Conservation (phyloP, 441 rosid genomes). For the Isatis lusitanica region DNA sequence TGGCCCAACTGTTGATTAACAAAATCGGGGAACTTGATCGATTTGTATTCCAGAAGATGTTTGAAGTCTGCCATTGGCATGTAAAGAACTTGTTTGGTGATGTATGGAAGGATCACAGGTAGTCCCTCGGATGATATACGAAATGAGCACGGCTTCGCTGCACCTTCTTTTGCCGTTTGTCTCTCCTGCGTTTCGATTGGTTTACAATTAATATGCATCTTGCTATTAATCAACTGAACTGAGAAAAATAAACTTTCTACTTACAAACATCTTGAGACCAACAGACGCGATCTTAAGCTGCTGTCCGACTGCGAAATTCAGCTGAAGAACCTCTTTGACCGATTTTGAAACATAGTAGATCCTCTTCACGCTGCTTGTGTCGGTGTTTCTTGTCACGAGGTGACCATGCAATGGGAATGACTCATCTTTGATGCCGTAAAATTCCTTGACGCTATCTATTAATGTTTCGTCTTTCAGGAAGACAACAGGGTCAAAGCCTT, state of each 20-base stretch:
- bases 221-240: not conserved
- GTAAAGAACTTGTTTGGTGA: conserved; percentile 72
- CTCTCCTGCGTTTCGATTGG: conserved; percentile 55
- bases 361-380: conserved; percentile 78
- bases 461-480: conserved; percentile 71
- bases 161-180: conserved; percentile 76
- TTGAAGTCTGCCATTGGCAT: conserved; percentile 66
- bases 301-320: conserved; percentile 76
- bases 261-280: conserved; percentile 93
- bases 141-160: conserved; percentile 62
- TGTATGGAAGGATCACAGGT: conserved; percentile 79
- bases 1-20: conserved; percentile 68
- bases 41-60: conserved; percentile 78
- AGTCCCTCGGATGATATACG: conserved; percentile 92
- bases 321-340: conserved; percentile 69
- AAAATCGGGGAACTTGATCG: conserved; percentile 74
- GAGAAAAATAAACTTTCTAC: conserved; percentile 26
- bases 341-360: conserved; percentile 83
- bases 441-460: conserved; percentile 64
- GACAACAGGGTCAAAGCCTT: conserved; percentile 81
- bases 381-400: conserved; percentile 76
- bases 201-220: no score
- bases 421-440: conserved; percentile 69
- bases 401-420: conserved; percentile 72
- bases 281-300: conserved; percentile 88